phyloP scores from a whole-genome alignment of 2,329 filamentous ascomycete species.

The Fusarium neocosmosporiellum region DNA sequence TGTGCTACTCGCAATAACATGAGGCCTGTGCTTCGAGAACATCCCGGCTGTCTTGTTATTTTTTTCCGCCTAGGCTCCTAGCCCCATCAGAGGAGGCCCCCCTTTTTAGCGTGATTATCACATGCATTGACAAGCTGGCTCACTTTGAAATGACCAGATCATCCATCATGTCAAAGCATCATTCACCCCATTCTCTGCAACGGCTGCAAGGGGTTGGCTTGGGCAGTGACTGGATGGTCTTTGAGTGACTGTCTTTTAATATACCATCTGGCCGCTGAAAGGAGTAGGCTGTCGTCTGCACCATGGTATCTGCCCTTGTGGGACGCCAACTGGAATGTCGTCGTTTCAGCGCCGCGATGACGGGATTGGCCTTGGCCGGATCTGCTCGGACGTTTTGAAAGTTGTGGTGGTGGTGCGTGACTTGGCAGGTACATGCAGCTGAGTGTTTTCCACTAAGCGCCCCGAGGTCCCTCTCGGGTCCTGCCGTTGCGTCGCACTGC shows the following conservation, averaged over 20 bases:
- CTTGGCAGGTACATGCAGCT: slow-evolving; percentile 29
- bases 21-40: slow-evolving; percentile 26
- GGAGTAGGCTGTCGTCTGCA: slow-evolving; percentile 23
- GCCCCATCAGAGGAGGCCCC: slow-evolving; percentile 25
- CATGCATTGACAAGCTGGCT: slow-evolving; percentile 39
- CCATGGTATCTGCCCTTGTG: background rate
- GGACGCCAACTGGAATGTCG: slow-evolving; percentile 25
- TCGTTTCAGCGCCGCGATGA: slow-evolving; percentile 32
- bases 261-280: background rate
- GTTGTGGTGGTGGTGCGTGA: slow-evolving; percentile 15
- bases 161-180: slow-evolving; percentile 45
- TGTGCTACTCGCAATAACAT: slow-evolving; percentile 22
- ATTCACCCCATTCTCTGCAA: slow-evolving; percentile 31
- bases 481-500: slow-evolving; percentile 25
- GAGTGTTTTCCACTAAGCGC: background rate
- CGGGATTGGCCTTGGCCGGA: slow-evolving; percentile 30
- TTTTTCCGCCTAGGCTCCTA: background rate
- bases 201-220: slow-evolving; percentile 12
- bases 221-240: background rate
- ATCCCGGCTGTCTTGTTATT: slow-evolving; percentile 10
- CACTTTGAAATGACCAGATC: slow-evolving; percentile 43
- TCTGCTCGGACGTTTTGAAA: slow-evolving; percentile 25
- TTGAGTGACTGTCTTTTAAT: background rate
- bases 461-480: slow-evolving; percentile 24
- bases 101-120: slow-evolving; percentile 45